These are phyloP conservation scores for Suaeda aralocaspica DNA, from an alignment of 148 eudicot species.

Conservation along the genomic window DNA sequence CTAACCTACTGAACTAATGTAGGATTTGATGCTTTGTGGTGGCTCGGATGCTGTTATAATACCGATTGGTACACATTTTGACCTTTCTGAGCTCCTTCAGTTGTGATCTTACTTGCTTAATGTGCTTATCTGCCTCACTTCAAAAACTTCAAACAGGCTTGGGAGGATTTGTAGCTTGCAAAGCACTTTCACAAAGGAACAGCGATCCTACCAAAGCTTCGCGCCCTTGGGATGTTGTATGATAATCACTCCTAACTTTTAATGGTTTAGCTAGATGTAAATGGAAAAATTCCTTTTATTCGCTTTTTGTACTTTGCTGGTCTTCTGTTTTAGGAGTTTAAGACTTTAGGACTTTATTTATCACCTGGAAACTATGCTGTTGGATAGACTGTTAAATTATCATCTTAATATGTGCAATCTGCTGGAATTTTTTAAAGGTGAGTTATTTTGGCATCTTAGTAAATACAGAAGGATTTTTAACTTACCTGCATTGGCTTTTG, in stretches of 20 bases:
- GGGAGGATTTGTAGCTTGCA: conserved; percentile 94
- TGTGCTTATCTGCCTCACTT: conserved; percentile 5
- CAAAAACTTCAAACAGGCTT: conserved; percentile 51
- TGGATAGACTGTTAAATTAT: neutral
- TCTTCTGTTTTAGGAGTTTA: neutral
- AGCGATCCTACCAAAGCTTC: conserved; percentile 88
- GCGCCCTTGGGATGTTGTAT: conserved; percentile 92
- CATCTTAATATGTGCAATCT: neutral
- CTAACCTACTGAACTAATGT: conserved; percentile 14
- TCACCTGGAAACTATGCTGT: neutral
- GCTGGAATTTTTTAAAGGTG: neutral
- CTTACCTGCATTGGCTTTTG: conserved; percentile 7
- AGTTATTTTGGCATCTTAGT: neutral
- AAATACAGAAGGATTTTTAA: conserved; percentile 6
- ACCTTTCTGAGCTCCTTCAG: conserved; percentile 14
- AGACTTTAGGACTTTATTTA: neutral
- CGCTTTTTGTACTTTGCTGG: conserved; percentile 4
- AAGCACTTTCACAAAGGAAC: conserved; percentile 88
- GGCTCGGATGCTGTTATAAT: conserved; percentile 89
- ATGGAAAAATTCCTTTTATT: neutral
- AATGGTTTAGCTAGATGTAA: neutral
- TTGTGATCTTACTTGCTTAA: conserved; percentile 4
- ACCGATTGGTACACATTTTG: conserved; percentile 60
- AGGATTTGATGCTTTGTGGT: conserved; percentile 98
- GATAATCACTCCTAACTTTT: conserved; percentile 10